phyloP scores from a whole-genome alignment of 352 stramenopile genomes.

The Globisporangium irregulare region DNA sequence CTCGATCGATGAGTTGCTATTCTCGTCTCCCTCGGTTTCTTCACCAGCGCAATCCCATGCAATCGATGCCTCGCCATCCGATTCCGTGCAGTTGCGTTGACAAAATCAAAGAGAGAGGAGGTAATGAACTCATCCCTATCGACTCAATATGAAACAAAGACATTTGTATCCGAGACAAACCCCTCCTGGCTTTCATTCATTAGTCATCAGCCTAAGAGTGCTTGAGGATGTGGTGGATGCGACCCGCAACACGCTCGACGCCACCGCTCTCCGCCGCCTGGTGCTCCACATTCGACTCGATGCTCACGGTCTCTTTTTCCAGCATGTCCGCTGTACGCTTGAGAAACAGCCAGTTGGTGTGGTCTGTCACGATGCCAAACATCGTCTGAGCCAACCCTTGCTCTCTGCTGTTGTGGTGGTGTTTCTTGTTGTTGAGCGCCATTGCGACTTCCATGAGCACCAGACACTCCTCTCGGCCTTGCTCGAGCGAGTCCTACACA shows the following conservation, averaged over 20 bases:
- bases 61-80: conserved; percentile 2
- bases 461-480: not conserved
- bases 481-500: not conserved
- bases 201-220: not conserved
- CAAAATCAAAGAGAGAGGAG: not conserved
- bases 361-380: not conserved
- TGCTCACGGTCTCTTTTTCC: not conserved
- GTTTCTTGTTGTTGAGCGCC: not conserved
- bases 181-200: not conserved
- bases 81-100: conserved; percentile 11
- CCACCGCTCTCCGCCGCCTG: not conserved
- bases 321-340: not conserved
- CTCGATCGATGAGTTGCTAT: not conserved
- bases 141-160: not conserved
- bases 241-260: not conserved
- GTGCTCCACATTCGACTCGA: not conserved
- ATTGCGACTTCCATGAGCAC: not conserved
- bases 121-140: not conserved
- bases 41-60: conserved; percentile 12
- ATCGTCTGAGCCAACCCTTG: not conserved
- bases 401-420: not conserved
- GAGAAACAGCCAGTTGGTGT: not conserved
- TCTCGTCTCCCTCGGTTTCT: not conserved
- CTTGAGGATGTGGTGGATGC: not conserved
- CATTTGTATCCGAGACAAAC: not conserved